Evolutionary conservation across 768 basidiomycete genomes (phyloP).

Genomic region (Pisolithus orientalis): DNA sequence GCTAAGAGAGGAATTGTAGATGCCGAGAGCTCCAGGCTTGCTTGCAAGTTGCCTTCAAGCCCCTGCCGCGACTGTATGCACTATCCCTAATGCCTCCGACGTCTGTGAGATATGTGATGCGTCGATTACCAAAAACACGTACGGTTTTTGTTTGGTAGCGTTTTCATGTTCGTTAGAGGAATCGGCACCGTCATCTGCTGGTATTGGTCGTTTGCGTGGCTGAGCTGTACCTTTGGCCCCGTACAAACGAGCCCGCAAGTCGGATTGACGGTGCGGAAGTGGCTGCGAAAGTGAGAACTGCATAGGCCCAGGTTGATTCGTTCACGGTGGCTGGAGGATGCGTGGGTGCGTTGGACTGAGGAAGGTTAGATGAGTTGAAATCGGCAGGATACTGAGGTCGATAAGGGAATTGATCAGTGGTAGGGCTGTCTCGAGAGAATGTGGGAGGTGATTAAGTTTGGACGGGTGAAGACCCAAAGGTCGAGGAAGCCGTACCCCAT

Average conservation of each 20-base stretch:
- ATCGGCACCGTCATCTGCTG: constrained; percentile 19
- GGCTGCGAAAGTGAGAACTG: constrained; percentile 25
- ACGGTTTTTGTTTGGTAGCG: constrained; percentile 17
- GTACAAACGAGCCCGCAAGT: constrained; percentile 23
- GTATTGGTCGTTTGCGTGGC: constrained; percentile 16
- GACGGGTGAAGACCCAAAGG: constrained; percentile 9
- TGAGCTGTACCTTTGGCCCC: constrained; percentile 2
- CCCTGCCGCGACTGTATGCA: constrained; percentile 69
- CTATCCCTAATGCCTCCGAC: constrained; percentile 33
- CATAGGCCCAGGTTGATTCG: constrained; percentile 19
- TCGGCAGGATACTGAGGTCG: constrained; percentile 8
- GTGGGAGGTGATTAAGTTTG: constrained; percentile 6
- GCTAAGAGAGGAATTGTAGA: constrained; percentile 35
- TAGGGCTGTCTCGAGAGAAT: constrained; percentile 9
- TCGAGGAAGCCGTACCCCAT: constrained; percentile 11
- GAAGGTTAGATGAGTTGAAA: constrained; percentile 3
- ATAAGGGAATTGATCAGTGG: constrained; percentile 10
- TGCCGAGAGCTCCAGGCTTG: background rate
- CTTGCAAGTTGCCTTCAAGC: constrained; percentile 33
- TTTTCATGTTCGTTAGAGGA: constrained; percentile 14
- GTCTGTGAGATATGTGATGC: background rate
- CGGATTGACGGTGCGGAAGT: constrained; percentile 23
- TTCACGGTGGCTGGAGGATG: constrained; percentile 1
- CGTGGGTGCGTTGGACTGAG: constrained; percentile 10
- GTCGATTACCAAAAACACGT: constrained; percentile 1